phyloP scores from a whole-genome alignment of 1,139 yeast species.

The Hyphopichia burtonii region DNA sequence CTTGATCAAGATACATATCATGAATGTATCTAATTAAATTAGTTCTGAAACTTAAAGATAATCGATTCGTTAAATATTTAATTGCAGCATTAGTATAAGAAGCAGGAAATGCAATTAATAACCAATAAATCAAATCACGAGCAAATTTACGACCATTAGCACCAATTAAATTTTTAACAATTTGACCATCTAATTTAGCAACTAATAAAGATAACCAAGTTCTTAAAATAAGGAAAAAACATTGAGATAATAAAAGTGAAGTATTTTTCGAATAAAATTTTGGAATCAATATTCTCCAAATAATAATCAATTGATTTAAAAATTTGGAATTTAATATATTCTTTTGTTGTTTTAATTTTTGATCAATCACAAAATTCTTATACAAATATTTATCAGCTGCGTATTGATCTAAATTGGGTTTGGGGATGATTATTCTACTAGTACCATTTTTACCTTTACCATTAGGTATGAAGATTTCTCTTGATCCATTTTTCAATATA shows the following conservation, averaged over 20 bases:
- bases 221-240: constrained; percentile 72
- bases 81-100: constrained; percentile 91
- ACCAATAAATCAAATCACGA: constrained; percentile 82
- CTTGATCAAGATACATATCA: constrained; percentile 81
- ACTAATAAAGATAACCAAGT: constrained; percentile 86
- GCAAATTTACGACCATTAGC: constrained; percentile 75
- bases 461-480: constrained; percentile 56
- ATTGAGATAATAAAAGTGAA: constrained; percentile 64
- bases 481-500: constrained; percentile 50
- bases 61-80: constrained; percentile 71
- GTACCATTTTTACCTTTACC: constrained; percentile 42
- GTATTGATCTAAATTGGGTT: constrained; percentile 57
- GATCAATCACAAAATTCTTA: constrained; percentile 48
- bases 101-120: constrained; percentile 88
- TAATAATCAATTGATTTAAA: constrained; percentile 68
- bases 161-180: constrained; percentile 84
- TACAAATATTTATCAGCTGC: constrained; percentile 70
- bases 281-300: constrained; percentile 84
- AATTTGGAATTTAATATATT: constrained; percentile 62
- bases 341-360: constrained; percentile 30
- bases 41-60: constrained; percentile 83
- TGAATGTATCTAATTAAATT: constrained; percentile 83
- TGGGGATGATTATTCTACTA: constrained; percentile 54
- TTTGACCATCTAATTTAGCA: constrained; percentile 89
- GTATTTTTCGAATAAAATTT: constrained; percentile 67